Conservation (phyloP, 805 yeast species). For the Candida ficus region DNA sequence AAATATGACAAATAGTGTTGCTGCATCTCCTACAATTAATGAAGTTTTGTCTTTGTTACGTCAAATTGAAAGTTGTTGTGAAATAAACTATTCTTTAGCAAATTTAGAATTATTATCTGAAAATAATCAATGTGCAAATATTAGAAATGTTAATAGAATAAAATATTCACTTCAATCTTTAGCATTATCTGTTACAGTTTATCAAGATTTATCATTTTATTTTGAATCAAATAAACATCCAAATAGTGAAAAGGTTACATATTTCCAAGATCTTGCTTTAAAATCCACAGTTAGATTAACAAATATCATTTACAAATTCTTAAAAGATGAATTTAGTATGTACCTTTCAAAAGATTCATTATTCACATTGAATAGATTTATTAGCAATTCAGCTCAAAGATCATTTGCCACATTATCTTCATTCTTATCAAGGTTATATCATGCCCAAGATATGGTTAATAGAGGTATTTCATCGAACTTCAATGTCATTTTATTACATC, state of each 20-base stretch:
- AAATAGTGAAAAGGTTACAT: constrained; percentile 11
- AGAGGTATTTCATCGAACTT: constrained; percentile 12
- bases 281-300: constrained; percentile 11
- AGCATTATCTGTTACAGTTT: constrained; percentile 16
- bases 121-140: constrained; percentile 8
- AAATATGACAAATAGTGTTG: constrained; percentile 19
- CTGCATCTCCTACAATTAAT: constrained; percentile 12
- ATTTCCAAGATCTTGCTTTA: constrained; percentile 6
- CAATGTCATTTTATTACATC: background rate
- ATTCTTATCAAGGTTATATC: constrained; percentile 16
- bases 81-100: constrained; percentile 14
- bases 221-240: constrained; percentile 16
- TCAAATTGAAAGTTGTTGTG: constrained; percentile 15
- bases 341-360: constrained; percentile 15
- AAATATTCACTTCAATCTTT: constrained; percentile 15
- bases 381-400: constrained; percentile 18
- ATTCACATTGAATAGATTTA: constrained; percentile 15
- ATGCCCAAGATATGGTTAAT: constrained; percentile 16
- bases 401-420: constrained; percentile 14
- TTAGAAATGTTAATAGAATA: constrained; percentile 12
- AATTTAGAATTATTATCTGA: constrained; percentile 4
- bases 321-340: constrained; percentile 11
- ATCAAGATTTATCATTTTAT: constrained; percentile 16
- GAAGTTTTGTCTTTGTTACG: constrained; percentile 12
- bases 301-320: constrained; percentile 13